Evolutionary conservation across 129 eudicot species (phyloP).

Genomic region (Saussurea involucrata): DNA sequence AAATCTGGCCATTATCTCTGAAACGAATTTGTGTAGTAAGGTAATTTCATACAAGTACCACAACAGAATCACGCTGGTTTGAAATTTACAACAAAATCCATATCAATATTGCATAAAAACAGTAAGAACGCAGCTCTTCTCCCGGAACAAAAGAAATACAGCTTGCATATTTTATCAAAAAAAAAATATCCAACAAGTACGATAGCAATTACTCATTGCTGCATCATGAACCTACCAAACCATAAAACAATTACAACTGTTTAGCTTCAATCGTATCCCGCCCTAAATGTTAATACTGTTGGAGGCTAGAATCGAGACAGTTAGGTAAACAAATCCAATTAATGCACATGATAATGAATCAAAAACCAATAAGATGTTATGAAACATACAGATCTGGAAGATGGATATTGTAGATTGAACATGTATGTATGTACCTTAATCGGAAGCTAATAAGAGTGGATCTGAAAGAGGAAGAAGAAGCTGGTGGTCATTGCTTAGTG

Average conservation of each 20-base stretch:
- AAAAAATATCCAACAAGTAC: background rate
- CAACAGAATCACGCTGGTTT: background rate
- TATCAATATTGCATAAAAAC: background rate
- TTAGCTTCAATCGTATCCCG: background rate
- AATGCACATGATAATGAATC: background rate
- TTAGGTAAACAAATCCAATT: background rate
- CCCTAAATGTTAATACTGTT: background rate
- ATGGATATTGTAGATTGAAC: background rate
- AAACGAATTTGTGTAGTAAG: background rate
- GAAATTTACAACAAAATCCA: background rate
- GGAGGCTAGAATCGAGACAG: background rate
- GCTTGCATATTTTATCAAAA: background rate
- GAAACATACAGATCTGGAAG: conserved; percentile 21
- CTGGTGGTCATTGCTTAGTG: conserved; percentile 17
- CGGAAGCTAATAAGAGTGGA: conserved; percentile 25
- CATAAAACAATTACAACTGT: background rate
- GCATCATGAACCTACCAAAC: conserved; percentile 4
- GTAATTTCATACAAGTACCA: background rate
- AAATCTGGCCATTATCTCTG: background rate
- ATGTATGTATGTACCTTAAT: conserved; percentile 4
- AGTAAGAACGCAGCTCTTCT: background rate
- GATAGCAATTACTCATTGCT: background rate
- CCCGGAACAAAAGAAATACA: background rate
- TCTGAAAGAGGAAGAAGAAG: conserved; percentile 21
- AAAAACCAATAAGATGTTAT: background rate